Percentiles rank a stretch among this genome's conserved stretches.
Evolutionary conservation across 2,329 filamentous ascomycete genomes (phyloP).

Genomic region (Aspergillus oerlinghausenensis): DNA sequence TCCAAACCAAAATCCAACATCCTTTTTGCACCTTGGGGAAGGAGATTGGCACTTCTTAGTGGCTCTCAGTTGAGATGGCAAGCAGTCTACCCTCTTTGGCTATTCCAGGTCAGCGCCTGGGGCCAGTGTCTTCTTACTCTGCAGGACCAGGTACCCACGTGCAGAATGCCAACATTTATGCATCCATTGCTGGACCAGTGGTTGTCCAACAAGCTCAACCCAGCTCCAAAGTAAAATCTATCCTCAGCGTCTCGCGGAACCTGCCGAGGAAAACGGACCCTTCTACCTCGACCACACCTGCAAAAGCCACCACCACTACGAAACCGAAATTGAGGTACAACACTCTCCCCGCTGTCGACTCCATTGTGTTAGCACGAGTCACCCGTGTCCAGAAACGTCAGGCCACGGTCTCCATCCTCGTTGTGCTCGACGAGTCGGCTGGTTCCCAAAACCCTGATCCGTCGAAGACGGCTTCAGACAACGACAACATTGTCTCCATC

Average conservation of each 20-base stretch:
- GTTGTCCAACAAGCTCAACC: conserved; percentile 46
- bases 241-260: conserved; percentile 35
- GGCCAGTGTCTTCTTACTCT: conserved; percentile 59
- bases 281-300: not conserved
- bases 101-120: conserved; percentile 78
- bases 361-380: conserved; percentile 76
- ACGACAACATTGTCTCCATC: conserved; percentile 36
- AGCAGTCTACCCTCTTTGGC: conserved; percentile 49
- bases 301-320: conserved; percentile 4
- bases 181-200: conserved; percentile 75
- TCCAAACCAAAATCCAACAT: conserved; percentile 6
- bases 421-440: conserved; percentile 57
- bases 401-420: conserved; percentile 79
- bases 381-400: conserved; percentile 80
- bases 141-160: conserved; percentile 83
- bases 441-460: conserved; percentile 17
- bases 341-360: conserved; percentile 75
- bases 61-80: conserved; percentile 20
- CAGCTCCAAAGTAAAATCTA: conserved; percentile 29
- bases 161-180: conserved; percentile 67
- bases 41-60: not conserved
- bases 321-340: conserved; percentile 53
- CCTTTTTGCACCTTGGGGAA: conserved; percentile 1
- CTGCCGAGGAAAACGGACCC: conserved; percentile 5
- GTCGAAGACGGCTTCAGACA: conserved; percentile 25